Base-by-base conservation (phyloP, 2,329 filamentous ascomycete genomes). In the Fusarium keratoplasticum region DNA sequence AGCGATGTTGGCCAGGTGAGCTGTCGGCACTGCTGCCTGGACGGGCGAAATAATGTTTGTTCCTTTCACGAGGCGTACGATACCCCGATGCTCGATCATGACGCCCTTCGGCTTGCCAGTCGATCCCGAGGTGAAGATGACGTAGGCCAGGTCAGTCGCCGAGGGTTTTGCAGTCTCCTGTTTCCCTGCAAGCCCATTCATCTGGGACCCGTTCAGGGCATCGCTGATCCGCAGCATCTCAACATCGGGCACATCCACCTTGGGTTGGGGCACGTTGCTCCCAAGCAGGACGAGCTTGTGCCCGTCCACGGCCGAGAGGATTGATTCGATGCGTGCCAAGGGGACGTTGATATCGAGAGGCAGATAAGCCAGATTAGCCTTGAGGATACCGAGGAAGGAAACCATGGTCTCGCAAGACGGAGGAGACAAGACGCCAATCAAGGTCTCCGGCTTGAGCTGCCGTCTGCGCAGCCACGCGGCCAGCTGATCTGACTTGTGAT, bases 71-170 rank as follows among this genome's bases (percentile, higher is more conserved):
- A 69, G 67, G 6, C 74, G 60, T 2, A 76, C 20, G n/a, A 76
- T 66, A 3, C 44, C 54, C 2, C 75, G 74, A 18, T 77, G 75
- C 54, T 77, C 72, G 27, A 77, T 58, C 71, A 87, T 83, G 22
- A 88, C 86, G 35, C 87, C 87, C 77, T 88, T 88, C 2, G 87
- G 87, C 33, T 80, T 79, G 3, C 87, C 87, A 0, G 87, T 88
- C 8, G 85, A 87, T 3, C 87, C 87, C 5, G 86, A 88, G 6
- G 87, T 88, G 70, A 87, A 88, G 74, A 88, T 85, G 67, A 87
- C 85, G 25, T 79, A 79, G 3, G 73, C 73, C 0, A 77, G 71
- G 4, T 64, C 71, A 5, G 59, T 65, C 0, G 68, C 67, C 0
- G 61, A 58, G 6, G 64, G 70, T 1, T 14, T 58, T 4, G 13